Conservation (phyloP, 139 green algal genomes). For the Asterochloris sp. region DNA sequence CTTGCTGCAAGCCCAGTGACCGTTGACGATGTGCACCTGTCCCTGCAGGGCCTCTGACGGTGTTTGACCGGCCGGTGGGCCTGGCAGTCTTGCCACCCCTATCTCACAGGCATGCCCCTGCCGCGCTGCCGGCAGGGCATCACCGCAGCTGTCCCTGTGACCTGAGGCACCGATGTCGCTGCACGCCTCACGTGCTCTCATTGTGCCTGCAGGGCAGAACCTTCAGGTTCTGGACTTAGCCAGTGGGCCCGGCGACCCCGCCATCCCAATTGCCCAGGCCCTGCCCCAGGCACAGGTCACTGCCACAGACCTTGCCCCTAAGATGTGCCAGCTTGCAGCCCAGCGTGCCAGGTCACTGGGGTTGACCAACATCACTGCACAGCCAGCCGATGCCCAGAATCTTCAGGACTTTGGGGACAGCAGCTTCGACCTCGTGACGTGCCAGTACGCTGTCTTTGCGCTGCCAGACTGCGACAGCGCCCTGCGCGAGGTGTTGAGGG, state of each 20-base stretch:
- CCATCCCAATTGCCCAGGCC: not conserved
- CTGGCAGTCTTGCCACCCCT: too few relatives aligned
- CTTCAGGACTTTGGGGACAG: not conserved
- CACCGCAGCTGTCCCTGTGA: too few relatives aligned
- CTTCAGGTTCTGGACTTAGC: not conserved
- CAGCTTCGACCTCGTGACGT: not conserved
- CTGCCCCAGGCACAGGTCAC: not conserved
- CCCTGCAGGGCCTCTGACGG: too few relatives aligned
- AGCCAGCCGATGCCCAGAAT: not conserved
- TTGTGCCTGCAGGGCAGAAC: too few relatives aligned
- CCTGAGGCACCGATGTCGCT: too few relatives aligned
- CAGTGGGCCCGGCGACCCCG: not conserved
- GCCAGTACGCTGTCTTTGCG: not conserved
- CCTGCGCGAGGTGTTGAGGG: not conserved
- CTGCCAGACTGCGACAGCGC: not conserved
- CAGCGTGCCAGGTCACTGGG: not conserved
- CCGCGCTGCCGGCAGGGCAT: too few relatives aligned
- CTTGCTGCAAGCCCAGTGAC: too few relatives aligned
- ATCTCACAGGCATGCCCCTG: too few relatives aligned
- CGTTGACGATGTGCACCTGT: too few relatives aligned
- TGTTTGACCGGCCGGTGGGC: too few relatives aligned
- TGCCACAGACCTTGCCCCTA: not conserved
- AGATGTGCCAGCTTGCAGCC: not conserved
- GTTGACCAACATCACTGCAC: not conserved
- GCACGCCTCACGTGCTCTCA: too few relatives aligned